Conservation (phyloP, 306 rosid species). For the Quercus cerris region DNA sequence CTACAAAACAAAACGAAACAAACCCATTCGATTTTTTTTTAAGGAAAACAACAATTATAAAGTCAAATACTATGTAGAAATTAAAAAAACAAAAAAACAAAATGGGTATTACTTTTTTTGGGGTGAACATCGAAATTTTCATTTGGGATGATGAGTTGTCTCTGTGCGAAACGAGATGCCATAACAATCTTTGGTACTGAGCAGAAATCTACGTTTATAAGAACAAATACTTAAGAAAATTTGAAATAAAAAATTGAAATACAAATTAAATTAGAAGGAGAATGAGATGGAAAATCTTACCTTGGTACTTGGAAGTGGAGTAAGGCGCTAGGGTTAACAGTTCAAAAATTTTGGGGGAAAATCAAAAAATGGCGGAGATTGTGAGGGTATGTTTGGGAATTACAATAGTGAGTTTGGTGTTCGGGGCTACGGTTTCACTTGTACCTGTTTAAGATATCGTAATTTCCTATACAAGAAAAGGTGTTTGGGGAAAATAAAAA, state of each 20-base stretch:
- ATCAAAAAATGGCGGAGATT: not conserved
- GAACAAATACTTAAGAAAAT: not conserved
- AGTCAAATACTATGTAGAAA: too few relatives aligned
- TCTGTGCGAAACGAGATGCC: constrained; percentile 32
- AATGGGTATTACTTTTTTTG: constrained; percentile 19
- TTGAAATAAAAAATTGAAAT: not conserved
- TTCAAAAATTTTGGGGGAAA: not conserved
- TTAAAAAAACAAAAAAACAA: too few relatives aligned
- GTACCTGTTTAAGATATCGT: not conserved
- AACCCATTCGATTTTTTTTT: not conserved
- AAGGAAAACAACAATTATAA: not conserved
- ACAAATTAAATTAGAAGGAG: not conserved
- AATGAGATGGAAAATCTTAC: not conserved
- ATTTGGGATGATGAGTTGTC: constrained; percentile 37
- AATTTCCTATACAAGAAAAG: too few relatives aligned
- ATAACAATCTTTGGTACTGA: constrained; percentile 11
- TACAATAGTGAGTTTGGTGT: not conserved
- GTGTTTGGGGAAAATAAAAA: too few relatives aligned
- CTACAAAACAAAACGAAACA: constrained; percentile 25
- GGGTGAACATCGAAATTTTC: constrained; percentile 41
- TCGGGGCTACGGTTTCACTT: not conserved
- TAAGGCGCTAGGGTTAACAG: not conserved
- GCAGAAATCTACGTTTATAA: too few relatives aligned
- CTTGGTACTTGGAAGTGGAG: not conserved
- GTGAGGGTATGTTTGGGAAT: not conserved